Base-by-base conservation (phyloP, 805 yeast genomes). In the Pichia nakasei region DNA sequence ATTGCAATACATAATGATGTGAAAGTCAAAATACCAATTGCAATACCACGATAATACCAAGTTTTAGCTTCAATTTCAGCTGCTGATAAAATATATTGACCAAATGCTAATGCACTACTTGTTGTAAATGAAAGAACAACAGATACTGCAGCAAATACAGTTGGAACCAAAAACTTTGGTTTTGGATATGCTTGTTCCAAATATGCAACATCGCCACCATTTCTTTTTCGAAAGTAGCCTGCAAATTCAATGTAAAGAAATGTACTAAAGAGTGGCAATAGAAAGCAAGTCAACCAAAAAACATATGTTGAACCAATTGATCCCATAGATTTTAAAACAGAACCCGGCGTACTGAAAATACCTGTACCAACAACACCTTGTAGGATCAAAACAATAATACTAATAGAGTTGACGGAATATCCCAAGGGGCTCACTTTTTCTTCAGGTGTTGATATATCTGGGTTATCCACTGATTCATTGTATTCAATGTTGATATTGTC, bases 121-220 rank as follows among this genome's bases (percentile, higher is more conserved):
- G 93, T 79, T 20, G 95, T 89, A 86, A 89, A 85, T 32, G 93
- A 93, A 39, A 85, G 67, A 54, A 83, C 72, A 55, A 85, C 78
- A 17, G 80, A 78, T 56, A 83, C 82, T 3, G 88, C 68, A 0
- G 86, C 88, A 50, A 75, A 79, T 67, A 76, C 68, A 18, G 73
- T 76, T 22, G 85, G 79, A 38, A 81, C 72, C 47, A 85, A 67
- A 56, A 80, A 83, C 58, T 67, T 73, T 35, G 95, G 95, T 52
- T 74, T 77, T 40, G 69, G 70, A 65, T 70, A 85, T 40, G 83
- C 75, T 52, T 73, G 80, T 59, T 85, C 93, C 53, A 85, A 64
- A 58, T 85, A 85, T 55, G 82, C 83, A 63, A 83, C 84, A 57
- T 85, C 95, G 52, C 93, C 95, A 52, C 95, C 95, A 55, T 85